Conservation (phyloP, 129 eudicot species). For the Chrysanthemum seticuspe region DNA sequence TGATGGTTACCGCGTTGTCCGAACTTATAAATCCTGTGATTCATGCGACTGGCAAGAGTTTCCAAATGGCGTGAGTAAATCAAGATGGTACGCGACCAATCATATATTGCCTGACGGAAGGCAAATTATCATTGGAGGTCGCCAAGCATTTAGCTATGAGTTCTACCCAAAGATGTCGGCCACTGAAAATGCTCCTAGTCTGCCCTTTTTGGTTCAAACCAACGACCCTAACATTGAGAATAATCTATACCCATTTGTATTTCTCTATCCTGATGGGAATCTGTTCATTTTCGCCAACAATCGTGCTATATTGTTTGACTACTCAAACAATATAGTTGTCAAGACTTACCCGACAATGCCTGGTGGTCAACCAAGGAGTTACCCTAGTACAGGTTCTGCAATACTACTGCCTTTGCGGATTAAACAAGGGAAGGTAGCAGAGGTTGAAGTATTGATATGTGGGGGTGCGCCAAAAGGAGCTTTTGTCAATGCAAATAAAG, state of each 20-base stretch:
- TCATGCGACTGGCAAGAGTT: slow-evolving; percentile 2
- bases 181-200: neutral
- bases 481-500: slow-evolving; percentile 18
- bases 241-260: slow-evolving; percentile 24
- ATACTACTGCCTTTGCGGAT: slow-evolving; percentile 28
- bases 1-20: neutral
- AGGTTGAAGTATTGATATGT: slow-evolving; percentile 28
- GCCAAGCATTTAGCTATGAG: slow-evolving; percentile 14
- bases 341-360: slow-evolving; percentile 23
- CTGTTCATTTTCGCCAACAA: slow-evolving; percentile 24
- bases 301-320: slow-evolving; percentile 26
- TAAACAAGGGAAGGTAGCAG: neutral
- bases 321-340: slow-evolving; percentile 13
- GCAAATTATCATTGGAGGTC: slow-evolving; percentile 27
- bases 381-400: slow-evolving; percentile 30
- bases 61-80: neutral
- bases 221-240: slow-evolving; percentile 16
- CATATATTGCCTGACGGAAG: slow-evolving; percentile 18
- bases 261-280: slow-evolving; percentile 22
- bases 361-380: slow-evolving; percentile 27
- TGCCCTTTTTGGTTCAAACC: slow-evolving; percentile 22
- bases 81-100: slow-evolving; percentile 18
- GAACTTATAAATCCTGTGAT: slow-evolving; percentile 3
- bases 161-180: slow-evolving; percentile 15
- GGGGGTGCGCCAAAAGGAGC: slow-evolving; percentile 36